phyloP scores from a whole-genome alignment of 2,329 filamentous ascomycete species.

The Cordyceps farinosa region DNA sequence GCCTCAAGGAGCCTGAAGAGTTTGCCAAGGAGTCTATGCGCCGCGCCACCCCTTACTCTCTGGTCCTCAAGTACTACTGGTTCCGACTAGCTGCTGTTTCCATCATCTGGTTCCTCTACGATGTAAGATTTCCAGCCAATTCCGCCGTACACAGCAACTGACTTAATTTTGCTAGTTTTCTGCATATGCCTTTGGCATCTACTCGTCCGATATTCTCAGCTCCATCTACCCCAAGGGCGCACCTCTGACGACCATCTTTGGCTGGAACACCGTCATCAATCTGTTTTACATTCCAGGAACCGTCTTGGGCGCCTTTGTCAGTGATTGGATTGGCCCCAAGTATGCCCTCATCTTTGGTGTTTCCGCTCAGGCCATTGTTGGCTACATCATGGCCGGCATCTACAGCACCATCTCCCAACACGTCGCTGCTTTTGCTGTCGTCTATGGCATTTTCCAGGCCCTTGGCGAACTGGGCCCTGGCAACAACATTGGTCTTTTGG shows the following conservation, averaged over 20 bases:
- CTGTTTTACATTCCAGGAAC: slow-evolving; percentile 86
- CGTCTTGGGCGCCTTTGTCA: slow-evolving; percentile 69
- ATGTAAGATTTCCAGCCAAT: slow-evolving; percentile 41
- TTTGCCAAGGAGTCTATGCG: slow-evolving; percentile 69
- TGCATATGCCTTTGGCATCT: slow-evolving; percentile 80
- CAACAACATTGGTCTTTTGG: slow-evolving; percentile 85
- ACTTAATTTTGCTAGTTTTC: slow-evolving; percentile 55
- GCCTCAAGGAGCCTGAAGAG: slow-evolving; percentile 74
- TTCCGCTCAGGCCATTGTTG: slow-evolving; percentile 67
- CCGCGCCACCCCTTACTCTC: slow-evolving; percentile 51
- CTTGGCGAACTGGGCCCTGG: slow-evolving; percentile 66
- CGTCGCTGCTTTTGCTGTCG: slow-evolving; percentile 36
- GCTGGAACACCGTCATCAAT: slow-evolving; percentile 86
- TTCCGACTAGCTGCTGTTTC: slow-evolving; percentile 66
- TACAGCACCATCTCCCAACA: slow-evolving; percentile 65
- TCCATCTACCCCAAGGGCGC: slow-evolving; percentile 58
- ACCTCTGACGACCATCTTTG: slow-evolving; percentile 73
- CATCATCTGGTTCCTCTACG: slow-evolving; percentile 81
- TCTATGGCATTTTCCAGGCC: slow-evolving; percentile 37
- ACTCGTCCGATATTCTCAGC: slow-evolving; percentile 69
- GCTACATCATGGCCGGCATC: slow-evolving; percentile 83
- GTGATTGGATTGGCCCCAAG: slow-evolving; percentile 75
- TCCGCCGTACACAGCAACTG: neutral
- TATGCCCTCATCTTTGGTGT: slow-evolving; percentile 71
- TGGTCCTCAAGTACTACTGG: slow-evolving; percentile 67